phyloP scores from a whole-genome alignment of 768 basidiomycete species.

The Mycena pura region DNA sequence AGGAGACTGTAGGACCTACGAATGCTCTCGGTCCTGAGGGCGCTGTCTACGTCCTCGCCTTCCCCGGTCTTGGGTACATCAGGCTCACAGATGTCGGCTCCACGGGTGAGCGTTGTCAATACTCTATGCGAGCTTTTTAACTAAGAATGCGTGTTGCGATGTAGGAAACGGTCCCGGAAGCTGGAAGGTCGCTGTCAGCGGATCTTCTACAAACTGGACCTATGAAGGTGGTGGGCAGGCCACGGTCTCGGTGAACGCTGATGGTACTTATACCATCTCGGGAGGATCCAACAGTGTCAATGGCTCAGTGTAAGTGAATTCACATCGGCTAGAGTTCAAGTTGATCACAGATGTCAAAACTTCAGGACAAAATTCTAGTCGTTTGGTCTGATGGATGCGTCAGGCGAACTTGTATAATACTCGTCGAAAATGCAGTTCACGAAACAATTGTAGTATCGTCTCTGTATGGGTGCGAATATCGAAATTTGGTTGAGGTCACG shows the following conservation, averaged over 20 bases:
- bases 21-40: slow-evolving; percentile 5
- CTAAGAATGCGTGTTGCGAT: not conserved
- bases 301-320: slow-evolving; percentile 1
- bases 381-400: no score
- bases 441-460: no score
- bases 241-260: no score
- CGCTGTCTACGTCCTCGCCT: slow-evolving; percentile 5
- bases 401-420: not conserved
- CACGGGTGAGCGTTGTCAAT: not conserved
- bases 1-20: not conserved
- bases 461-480: no score
- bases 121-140: not conserved
- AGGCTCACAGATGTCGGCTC: not conserved
- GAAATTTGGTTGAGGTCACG: no score
- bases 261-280: no score
- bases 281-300: no score
- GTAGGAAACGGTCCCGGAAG: no score
- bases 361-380: not conserved
- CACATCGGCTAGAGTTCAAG: not conserved
- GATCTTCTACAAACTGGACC: no score
- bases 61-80: slow-evolving; percentile 8
- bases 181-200: no score
- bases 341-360: not conserved
- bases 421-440: not conserved
- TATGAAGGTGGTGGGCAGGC: no score